These are phyloP conservation scores for Serpula lacrymans DNA, from an alignment of 768 basidiomycete genomes.

Conservation along the genomic window DNA sequence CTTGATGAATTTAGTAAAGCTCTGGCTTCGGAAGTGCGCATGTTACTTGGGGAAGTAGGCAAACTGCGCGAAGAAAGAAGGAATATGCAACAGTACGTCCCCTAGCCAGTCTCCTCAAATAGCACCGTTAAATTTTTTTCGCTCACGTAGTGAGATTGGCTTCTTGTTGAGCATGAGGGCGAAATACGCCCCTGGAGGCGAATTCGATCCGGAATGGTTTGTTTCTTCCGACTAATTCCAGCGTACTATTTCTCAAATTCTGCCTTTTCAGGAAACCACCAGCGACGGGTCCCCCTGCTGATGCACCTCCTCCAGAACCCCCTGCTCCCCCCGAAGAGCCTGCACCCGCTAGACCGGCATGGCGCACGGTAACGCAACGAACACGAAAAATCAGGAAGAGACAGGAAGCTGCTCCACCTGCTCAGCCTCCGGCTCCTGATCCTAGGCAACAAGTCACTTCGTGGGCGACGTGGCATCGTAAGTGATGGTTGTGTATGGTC, in stretches of 20 bases:
- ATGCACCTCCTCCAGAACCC: conserved; percentile 41
- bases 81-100: conserved; percentile 70
- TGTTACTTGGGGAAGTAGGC: conserved; percentile 80
- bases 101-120: background rate
- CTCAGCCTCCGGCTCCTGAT: conserved; percentile 31
- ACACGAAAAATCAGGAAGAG: conserved; percentile 43
- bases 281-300: conserved; percentile 35
- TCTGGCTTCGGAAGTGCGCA: conserved; percentile 76
- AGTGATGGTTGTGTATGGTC: conserved; percentile 25
- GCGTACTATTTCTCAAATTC: conserved; percentile 6
- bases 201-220: conserved; percentile 82
- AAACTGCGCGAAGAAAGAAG: conserved; percentile 78
- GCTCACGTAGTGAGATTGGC: conserved; percentile 62
- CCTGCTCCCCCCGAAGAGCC: conserved; percentile 44
- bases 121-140: background rate
- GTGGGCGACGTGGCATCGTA: conserved; percentile 70
- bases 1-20: conserved; percentile 87
- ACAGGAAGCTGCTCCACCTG: conserved; percentile 30
- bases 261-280: conserved; percentile 46
- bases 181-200: conserved; percentile 81
- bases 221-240: conserved; percentile 5
- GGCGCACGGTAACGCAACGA: conserved; percentile 51
- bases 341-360: conserved; percentile 50
- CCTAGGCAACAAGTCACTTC: conserved; percentile 45
- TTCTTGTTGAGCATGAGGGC: conserved; percentile 65